Conservation (phyloP, 371 early-diverging fungal genomes). For the Mortierella polycephala region DNA sequence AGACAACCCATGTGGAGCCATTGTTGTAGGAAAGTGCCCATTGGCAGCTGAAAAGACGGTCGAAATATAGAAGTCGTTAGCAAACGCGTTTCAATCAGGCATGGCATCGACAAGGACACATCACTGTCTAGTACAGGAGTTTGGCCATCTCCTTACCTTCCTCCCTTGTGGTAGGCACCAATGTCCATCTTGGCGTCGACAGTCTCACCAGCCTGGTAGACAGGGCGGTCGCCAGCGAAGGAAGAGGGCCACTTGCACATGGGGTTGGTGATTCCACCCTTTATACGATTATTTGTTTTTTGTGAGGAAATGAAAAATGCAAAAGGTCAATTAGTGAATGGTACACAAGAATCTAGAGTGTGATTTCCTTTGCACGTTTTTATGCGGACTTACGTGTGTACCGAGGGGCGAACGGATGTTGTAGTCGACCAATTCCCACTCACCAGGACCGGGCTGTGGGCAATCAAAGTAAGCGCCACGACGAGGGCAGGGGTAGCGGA, state of each 20-base stretch:
- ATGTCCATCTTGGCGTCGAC: conserved; percentile 30
- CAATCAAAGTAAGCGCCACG: conserved; percentile 45
- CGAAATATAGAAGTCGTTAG: neutral
- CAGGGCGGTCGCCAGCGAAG: conserved; percentile 42
- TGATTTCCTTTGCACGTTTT: no score
- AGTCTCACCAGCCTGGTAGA: conserved; percentile 37
- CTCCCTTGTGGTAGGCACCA: conserved; percentile 50
- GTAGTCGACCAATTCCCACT: conserved; percentile 44
- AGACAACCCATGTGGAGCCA: conserved; percentile 65
- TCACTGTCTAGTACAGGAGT: neutral
- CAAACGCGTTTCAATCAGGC: no score
- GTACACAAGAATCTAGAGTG: no score
- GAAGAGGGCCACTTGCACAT: conserved; percentile 41
- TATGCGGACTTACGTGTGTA: conserved; percentile 24
- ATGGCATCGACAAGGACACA: no score
- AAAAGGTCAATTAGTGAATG: conserved; percentile 1
- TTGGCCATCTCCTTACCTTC: conserved; percentile 24
- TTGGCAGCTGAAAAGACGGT: conserved; percentile 57
- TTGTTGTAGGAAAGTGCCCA: conserved; percentile 72
- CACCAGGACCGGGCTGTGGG: conserved; percentile 32
- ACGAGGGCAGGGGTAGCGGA: conserved; percentile 52
- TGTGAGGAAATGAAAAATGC: neutral
- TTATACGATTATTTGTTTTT: neutral
- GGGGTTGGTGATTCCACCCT: conserved; percentile 31
- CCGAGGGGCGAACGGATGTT: conserved; percentile 42